Evolutionary conservation across 148 eudicot species (phyloP), one percentile per base, ranked within the genome.

Genomic region (Cornus controversa): DNA sequence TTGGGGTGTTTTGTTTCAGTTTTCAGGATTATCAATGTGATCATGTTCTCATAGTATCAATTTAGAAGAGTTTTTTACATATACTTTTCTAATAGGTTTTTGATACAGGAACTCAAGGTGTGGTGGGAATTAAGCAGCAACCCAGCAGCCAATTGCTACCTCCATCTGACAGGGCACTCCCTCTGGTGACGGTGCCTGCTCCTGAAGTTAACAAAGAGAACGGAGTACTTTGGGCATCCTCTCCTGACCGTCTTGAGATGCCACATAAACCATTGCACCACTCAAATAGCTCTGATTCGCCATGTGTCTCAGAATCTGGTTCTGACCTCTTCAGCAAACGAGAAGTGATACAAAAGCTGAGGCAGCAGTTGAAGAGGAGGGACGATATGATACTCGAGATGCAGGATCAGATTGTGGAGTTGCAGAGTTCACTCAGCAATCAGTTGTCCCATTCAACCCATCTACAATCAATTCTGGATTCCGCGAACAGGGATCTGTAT

Each of bases 381-480:
- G 99, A 96, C 75, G 95, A 93, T 66, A 89, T 87, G 95, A 92
- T 90, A 67, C 72, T 96, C 20, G 99, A 96, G 84, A 96, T 96
- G 97, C 98, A 96, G 72, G 98, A 96, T 74, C 99, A 92, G 80
- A 93, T 96, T 31, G 84, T 88, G 8, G 99, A 90, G 69, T 77
- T 96, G 70, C 98, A 92, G 86, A 87, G 50, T 74, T 85, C 98
- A 20, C 84, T 93, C 45, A 84, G 79, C 65, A 69, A 86, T 3
- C 97, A 93, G 79, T 45, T 76, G 66, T 87, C 93, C 47, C 97
- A 90, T 84, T 91, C 97, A 37, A 84, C 85, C 66, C 91, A 91
- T 83, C 84, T 93, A 74, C 97, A 93, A 69, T 80, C 91, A n/a
- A 84, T 88, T 70, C 92, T 96, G 42, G 97, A 93, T 78, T 80